Base-by-base conservation (phyloP, 345 rosid genomes). In the Toxicodendron radicans region DNA sequence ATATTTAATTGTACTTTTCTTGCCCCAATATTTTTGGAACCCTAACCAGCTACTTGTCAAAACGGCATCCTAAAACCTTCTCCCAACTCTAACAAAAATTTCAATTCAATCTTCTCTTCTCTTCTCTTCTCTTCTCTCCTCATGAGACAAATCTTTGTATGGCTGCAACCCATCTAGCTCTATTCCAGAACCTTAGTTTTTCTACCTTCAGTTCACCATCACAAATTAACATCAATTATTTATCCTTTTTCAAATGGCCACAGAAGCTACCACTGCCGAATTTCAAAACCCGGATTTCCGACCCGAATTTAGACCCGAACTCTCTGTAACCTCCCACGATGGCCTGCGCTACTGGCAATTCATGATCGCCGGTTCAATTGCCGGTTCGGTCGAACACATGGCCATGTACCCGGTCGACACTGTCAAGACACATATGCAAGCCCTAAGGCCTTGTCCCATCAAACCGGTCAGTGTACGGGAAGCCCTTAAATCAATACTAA, bases 401-500 rank as follows among this genome's bases (percentile, higher is more conserved):
- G 90, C 97, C 46, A 95, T 95, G 99, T 95, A 91, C 77, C 99
- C 99, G 9, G 97, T 95, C 10, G 99, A 93, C 76, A 95, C 99
- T 32, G 71, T 95, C 80, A 95, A 95, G 82, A 95, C 99, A 21
- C 97, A 84, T 51, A 95, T 95, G 99, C 99, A 95, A 79, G 97
- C 99, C 18, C 82, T 91, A n/a, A 87, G 92, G 20, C 87, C 98
- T 32, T 95, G 99, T 77, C 99, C 99, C 6, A 86, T 90, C 52
- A 90, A 89, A 75, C 88, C 98, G 59, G 87, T 91, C 46, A 84
- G 90, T 11, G 83, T 96, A n/a, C 61, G 88, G 16, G 88, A 93
- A 68, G 98, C 98, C 48, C 75, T 96, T 72, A 91, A 86, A 10
- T 93, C 97, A 43, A 87, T 96, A 8, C 73, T 93, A 66, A 83